phyloP scores from a whole-genome alignment of 208 protist genomes.

The Kentomonas sorsogonicus region DNA sequence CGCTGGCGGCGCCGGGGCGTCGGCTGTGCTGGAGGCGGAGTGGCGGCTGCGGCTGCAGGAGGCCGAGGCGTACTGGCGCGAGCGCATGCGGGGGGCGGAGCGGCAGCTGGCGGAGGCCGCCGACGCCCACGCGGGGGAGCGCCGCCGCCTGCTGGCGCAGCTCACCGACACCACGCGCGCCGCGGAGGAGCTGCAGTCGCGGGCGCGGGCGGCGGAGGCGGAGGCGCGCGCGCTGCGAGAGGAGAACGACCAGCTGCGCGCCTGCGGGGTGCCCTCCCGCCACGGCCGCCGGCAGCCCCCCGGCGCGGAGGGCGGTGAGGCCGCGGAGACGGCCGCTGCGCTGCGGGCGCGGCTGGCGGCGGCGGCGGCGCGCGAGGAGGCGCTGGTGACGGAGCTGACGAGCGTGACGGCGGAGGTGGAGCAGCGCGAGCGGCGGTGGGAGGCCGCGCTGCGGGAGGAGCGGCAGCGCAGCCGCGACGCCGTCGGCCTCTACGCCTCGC shows the following conservation, averaged over 20 bases:
- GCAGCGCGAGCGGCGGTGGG: constrained; percentile 22
- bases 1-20: not conserved
- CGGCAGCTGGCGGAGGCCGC: constrained; percentile 33
- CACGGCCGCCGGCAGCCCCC: not conserved
- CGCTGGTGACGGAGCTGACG: constrained; percentile 4
- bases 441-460: constrained; percentile 36
- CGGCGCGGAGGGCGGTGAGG: not conserved
- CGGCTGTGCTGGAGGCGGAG: constrained; percentile 23
- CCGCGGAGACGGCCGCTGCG: not conserved
- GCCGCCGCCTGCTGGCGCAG: constrained; percentile 32
- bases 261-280: constrained; percentile 5
- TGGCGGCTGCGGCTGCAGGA: constrained; percentile 32
- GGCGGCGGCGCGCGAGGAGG: not conserved
- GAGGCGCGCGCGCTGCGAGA: constrained; percentile 23
- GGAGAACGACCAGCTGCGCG: constrained; percentile 18
- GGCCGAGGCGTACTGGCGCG: constrained; percentile 46
- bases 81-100: constrained; percentile 33
- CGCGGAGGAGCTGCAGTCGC: constrained; percentile 35
- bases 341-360: not conserved
- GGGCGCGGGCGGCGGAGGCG: constrained; percentile 28
- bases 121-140: constrained; percentile 20
- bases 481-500: constrained; percentile 53
- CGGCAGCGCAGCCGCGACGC: constrained; percentile 38
- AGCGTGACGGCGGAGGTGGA: constrained; percentile 10
- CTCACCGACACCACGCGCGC: constrained; percentile 35